These are phyloP conservation scores for Austroboletus eburneus DNA, from an alignment of 768 basidiomycete genomes.

Conservation along the genomic window DNA sequence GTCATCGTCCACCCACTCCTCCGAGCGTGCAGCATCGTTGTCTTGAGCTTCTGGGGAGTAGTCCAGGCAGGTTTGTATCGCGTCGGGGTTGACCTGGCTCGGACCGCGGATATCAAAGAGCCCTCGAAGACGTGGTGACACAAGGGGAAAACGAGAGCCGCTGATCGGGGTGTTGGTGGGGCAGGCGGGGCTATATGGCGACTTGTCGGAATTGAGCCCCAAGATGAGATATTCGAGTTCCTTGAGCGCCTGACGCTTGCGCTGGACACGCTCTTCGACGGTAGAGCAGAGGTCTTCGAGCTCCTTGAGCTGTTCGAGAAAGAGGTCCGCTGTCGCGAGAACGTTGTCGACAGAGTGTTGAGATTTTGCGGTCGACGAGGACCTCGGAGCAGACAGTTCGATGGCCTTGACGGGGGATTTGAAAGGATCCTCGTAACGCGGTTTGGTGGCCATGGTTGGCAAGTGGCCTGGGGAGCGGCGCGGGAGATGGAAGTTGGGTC, in stretches of 20 bases:
- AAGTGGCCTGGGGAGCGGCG: too few species aligned
- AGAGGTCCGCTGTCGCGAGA: slow-evolving; percentile 29
- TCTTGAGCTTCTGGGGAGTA: slow-evolving; percentile 18
- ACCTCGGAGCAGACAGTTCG: background rate
- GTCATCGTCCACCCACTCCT: slow-evolving; percentile 25
- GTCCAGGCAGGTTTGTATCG: slow-evolving; percentile 22
- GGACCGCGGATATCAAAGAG: slow-evolving; percentile 29
- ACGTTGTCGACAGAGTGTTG: too few species aligned
- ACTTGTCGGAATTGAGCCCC: slow-evolving; percentile 10
- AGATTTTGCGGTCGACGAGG: too few species aligned
- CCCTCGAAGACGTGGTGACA: slow-evolving; percentile 29
- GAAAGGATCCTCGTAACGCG: slow-evolving; percentile 14
- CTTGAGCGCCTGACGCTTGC: slow-evolving; percentile 19
- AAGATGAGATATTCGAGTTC: slow-evolving; percentile 22
- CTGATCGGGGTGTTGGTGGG: slow-evolving; percentile 21
- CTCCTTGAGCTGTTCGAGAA: slow-evolving; percentile 23
- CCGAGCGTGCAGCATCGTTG: slow-evolving; percentile 8
- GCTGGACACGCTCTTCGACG: slow-evolving; percentile 21
- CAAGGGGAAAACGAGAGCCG: slow-evolving; percentile 6
- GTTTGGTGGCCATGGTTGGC: slow-evolving; percentile 8
- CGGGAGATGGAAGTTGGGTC: too few species aligned
- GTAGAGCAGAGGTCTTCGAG: slow-evolving; percentile 23
- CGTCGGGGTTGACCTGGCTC: slow-evolving; percentile 19
- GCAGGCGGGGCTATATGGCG: slow-evolving; percentile 16
- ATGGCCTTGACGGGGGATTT: slow-evolving; percentile 16